Percentiles rank a stretch among this genome's conserved stretches.
These are phyloP conservation scores for Colletotrichum lupini DNA, from an alignment of 2,329 filamentous ascomycete genomes.

Conservation along the genomic window DNA sequence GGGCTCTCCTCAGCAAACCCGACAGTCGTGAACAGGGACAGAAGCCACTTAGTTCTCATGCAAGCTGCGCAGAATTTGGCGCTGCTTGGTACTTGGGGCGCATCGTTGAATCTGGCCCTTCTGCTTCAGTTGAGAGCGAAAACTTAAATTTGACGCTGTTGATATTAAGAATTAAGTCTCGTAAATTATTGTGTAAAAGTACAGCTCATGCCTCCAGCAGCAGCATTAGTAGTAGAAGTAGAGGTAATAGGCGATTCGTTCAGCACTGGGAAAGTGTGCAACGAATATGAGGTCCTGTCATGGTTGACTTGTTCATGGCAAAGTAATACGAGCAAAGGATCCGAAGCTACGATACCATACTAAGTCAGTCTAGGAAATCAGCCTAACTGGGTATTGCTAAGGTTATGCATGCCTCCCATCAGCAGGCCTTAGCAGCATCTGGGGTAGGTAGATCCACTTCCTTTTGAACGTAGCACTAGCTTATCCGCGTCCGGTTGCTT, in stretches of 20 bases:
- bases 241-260: too few species aligned
- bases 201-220: too few species aligned
- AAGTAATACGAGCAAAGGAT: background rate
- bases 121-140: background rate
- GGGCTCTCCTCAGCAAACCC: too few species aligned
- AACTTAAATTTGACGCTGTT: background rate
- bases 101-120: slow-evolving; percentile 7
- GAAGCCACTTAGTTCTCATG: background rate
- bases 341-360: background rate
- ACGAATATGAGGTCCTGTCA: background rate
- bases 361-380: too few species aligned
- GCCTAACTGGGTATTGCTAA: background rate
- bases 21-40: background rate
- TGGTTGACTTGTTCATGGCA: background rate
- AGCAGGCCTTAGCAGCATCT: background rate
- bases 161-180: background rate
- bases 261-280: background rate
- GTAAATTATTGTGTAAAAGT: too few species aligned
- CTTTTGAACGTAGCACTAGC: background rate
- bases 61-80: slow-evolving; percentile 10
- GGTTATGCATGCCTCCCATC: background rate
- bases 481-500: slow-evolving; percentile 15
- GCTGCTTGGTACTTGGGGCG: slow-evolving; percentile 18
- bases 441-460: background rate
- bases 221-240: too few species aligned